Base-by-base conservation (phyloP, 2,329 filamentous ascomycete species). In the Hypoxylon sp. region DNA sequence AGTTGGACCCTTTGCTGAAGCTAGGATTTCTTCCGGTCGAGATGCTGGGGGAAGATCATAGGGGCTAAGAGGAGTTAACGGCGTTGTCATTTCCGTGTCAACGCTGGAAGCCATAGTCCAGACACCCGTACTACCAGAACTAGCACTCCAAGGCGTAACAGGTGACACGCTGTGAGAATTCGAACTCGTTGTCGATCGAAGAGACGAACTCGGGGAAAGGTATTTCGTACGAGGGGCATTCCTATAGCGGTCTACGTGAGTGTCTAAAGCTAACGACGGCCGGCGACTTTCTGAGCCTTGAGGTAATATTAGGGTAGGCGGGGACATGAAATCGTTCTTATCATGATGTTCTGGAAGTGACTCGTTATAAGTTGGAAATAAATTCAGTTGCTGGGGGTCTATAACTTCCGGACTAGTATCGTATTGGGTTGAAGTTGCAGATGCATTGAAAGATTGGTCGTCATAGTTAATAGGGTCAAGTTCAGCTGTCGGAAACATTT, bases 61-160 rank as follows among this genome's bases (percentile, higher is more conserved):
- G 6, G 71, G 65, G 41, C 68, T 72, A 20, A 68, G 56, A 19
- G 73, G 65, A 27, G 75, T 77, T 21, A 73, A 68, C 1, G 78
- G 76, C 12, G 78, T 79, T 4, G 75, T 75, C 59, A 78, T 64
- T 44, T 67, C 67, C 1, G 77, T 77, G 43, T 78, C 72, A 23
- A 73, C 64, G 2, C 67, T 72, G 7, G 73, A 71, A 11, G 62
- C 66, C 57, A 71, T 69, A 7, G 73, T 73, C 70, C 77, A 79
- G 8, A 64, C 61, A 4, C 64, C 65, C 37, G 66, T 66, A 15
- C 42, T 54, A 20, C 54, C 59, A 3, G 63, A 65, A 38, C 35
- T 59, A 17, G 63, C 27, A 25, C 73, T 75, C 67, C 70, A 79
- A 20, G 71, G 71, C 6, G 78, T 80, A 26, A 75, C 65, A 7